These are phyloP conservation scores for Phytophthora podocarpi DNA, from an alignment of 352 stramenopile species.

Conservation along the genomic window DNA sequence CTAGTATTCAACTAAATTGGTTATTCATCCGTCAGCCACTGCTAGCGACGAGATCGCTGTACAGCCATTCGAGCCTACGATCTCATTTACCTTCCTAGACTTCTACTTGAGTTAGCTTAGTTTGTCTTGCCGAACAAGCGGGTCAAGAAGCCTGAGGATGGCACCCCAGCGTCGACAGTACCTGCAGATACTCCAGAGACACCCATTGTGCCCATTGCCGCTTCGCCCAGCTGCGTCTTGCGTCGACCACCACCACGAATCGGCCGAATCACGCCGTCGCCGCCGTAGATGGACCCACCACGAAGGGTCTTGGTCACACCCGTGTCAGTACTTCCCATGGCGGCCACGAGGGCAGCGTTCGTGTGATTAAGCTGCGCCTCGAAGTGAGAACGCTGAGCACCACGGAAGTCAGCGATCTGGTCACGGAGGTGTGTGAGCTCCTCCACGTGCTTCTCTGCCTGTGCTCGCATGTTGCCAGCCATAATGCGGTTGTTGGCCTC, in stretches of 20 bases:
- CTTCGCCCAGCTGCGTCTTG: slow-evolving; percentile 50
- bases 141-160: slow-evolving; percentile 52
- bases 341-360: slow-evolving; percentile 33
- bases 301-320: slow-evolving; percentile 71
- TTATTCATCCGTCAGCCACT: slow-evolving; percentile 16
- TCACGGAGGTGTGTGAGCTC: slow-evolving; percentile 87
- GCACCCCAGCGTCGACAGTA: slow-evolving; percentile 11
- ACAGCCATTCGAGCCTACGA: too few species aligned
- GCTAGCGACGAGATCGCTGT: slow-evolving; percentile 1
- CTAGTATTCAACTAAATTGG: slow-evolving; percentile 16
- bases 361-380: slow-evolving; percentile 68
- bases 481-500: slow-evolving; percentile 89
- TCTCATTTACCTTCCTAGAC: too few species aligned
- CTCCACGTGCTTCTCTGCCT: slow-evolving; percentile 89
- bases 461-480: slow-evolving; percentile 87
- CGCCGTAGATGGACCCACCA: slow-evolving; percentile 67
- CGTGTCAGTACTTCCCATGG: slow-evolving; percentile 30
- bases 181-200: slow-evolving; percentile 5
- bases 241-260: slow-evolving; percentile 74
- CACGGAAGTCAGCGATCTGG: slow-evolving; percentile 85
- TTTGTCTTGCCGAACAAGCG: slow-evolving; percentile 60
- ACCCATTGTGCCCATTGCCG: slow-evolving; percentile 14
- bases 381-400: slow-evolving; percentile 78
- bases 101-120: too few species aligned
- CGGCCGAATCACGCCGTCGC: slow-evolving; percentile 69